Base-by-base conservation (phyloP, 129 eudicot genomes). In the Gnaphalium uliginosum region DNA sequence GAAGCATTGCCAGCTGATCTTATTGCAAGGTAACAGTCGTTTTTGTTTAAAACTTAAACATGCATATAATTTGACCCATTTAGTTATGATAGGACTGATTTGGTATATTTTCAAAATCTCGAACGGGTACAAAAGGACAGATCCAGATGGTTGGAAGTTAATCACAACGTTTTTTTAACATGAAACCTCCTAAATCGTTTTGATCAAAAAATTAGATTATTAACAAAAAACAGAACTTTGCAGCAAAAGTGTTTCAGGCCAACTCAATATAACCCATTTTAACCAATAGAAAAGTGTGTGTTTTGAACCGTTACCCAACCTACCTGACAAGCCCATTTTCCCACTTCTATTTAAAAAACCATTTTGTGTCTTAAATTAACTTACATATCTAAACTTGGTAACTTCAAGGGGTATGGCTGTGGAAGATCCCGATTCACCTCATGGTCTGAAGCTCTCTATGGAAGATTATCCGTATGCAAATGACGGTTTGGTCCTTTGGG, bases 391-490 rank as follows among this genome's bases (percentile, higher is more conserved):
- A 26, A 27, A 75, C 8, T 27, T 26, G 19, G 18, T 69, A 35
- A 48, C 19, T 51, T 27, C 4, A 68, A 87, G 96, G 78, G 96
- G 97, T 65, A 79, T 91, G 90, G 97, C 97, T 24, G 93, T 75
- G 43, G 88, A 88, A 73, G 98, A 93, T 81, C 91, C 96, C 65
- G 57, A 43, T 9, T 93, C 93, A 10, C 93, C 93, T 1, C 96
- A 90, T 8, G 98, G 98, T 23, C 53, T 93, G 5, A 90, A 84
- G 76, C 84, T 93, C 39, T 11, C 91, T 1, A 84, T 93, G 0
- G 89, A 90, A 73, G 98, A 93, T 76, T 93, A 93, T 74, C 98
- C 97, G 39, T 93, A 77, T 4, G 97, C 97, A 15, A 90, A 74
- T 18, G 98, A 93, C 57, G 98, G 96, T 57, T 79, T 93, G 29